phyloP scores from a whole-genome alignment of 441 rosid species.

The Bocquillonia castaneifolia region DNA sequence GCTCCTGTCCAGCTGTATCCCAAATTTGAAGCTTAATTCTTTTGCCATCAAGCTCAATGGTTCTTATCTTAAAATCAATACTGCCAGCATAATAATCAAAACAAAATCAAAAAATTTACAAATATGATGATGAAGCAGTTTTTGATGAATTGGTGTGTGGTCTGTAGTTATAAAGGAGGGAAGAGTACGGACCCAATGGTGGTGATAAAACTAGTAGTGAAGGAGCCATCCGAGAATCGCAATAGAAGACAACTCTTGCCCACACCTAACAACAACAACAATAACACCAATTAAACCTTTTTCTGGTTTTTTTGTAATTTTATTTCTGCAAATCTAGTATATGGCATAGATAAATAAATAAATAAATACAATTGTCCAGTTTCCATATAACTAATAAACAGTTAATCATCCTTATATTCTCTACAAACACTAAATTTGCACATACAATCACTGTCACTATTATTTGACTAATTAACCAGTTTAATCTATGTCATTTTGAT shows the following conservation, averaged over 20 bases:
- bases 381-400: no score
- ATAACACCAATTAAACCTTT: conserved; percentile 6
- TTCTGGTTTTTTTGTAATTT: background rate
- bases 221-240: conserved; percentile 98
- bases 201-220: conserved; percentile 93
- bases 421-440: no score
- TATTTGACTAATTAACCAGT: no score
- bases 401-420: no score
- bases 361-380: no score
- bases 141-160: no score
- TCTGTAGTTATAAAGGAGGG: background rate
- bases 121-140: no score
- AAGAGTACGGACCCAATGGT: conserved; percentile 82
- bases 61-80: conserved; percentile 95
- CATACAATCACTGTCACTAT: no score
- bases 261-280: conserved; percentile 55
- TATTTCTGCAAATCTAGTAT: no score
- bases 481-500: no score
- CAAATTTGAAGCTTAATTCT: conserved; percentile 94
- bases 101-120: background rate
- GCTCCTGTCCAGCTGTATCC: conserved; percentile 99
- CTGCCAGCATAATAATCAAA: conserved; percentile 32
- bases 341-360: background rate
- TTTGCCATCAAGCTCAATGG: conserved; percentile 95
- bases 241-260: conserved; percentile 99